Evolutionary conservation across 1,284 basidiomycete genomes (phyloP), one percentile per base, ranked within the genome.

Genomic region (Papiliotrema terrestris): DNA sequence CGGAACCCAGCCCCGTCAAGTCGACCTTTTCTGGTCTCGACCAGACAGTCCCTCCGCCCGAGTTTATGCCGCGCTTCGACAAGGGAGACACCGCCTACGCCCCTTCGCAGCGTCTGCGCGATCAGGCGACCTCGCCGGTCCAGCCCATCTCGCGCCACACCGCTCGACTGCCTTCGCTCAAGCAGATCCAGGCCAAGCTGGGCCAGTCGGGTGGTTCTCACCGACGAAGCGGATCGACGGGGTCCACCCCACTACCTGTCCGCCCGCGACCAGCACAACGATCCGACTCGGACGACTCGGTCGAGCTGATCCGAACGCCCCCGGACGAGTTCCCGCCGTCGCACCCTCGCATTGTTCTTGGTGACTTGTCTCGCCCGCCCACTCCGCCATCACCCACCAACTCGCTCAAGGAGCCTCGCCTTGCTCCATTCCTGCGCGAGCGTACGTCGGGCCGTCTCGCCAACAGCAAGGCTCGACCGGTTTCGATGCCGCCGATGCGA

Each of bases 151-250:
- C 60, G 8, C 49, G 57, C 17, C 60, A 58, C 43, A 54, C 50
- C 5, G 47, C 63, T 41, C 55, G 62, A 19, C 62, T 75, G 19
- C 73, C 73, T 1, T 67, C 63, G 42, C 61, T 75, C 5, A 67
- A 67, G 38, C 67, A 75, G 65, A 73, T 75, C 38, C 70, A 75
- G 52, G 69, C 69, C 22, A 68, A 69, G 62, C 63, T 75, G 57
- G 51, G 52, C 15, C 55, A 56, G 20, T 50, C 45, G 13, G 51
- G 56, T 13, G 29, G 29, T 11, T 32, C 29, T 5, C 62, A 60
- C 43, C 52, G 62, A 26, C 46, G 61, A 29, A 55, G 49, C 6
- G 45, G 45, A 2, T 57, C 56, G 8, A 46, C 51, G 22, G 54
- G 49, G 11, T 43, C 53, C 9, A 52, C 57, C 15, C 52, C 57